Evolutionary conservation across 1,284 basidiomycete species (phyloP).

Genomic region (Xerocomus cyaneibrunnescens): DNA sequence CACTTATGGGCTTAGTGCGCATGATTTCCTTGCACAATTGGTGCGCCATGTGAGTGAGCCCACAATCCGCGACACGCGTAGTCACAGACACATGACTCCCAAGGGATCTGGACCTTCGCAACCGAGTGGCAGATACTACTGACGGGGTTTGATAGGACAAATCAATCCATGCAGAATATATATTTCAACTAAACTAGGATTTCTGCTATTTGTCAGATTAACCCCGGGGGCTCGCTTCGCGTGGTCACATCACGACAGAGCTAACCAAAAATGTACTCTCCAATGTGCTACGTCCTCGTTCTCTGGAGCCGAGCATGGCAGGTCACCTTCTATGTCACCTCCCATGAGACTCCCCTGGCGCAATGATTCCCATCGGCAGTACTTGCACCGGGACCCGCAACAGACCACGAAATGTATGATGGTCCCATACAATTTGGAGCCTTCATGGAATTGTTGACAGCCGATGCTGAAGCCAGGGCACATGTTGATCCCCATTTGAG

Average conservation of each 20-base stretch:
- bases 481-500: slow-evolving; percentile 6
- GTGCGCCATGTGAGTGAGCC: slow-evolving; percentile 3
- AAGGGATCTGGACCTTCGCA: neutral
- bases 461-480: neutral
- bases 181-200: no score
- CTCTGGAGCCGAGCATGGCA: neutral
- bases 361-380: slow-evolving; percentile 7
- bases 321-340: slow-evolving; percentile 2
- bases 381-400: neutral
- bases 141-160: neutral
- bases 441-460: slow-evolving; percentile 1
- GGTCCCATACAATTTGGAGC: neutral
- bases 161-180: no score
- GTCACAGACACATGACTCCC: no score
- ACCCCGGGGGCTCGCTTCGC: slow-evolving; percentile 5
- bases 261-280: neutral
- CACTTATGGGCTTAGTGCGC: slow-evolving; percentile 2
- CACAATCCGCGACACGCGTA: no score
- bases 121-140: slow-evolving; percentile 1
- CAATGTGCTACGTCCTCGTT: neutral
- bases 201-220: neutral
- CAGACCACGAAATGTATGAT: neutral
- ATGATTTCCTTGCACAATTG: slow-evolving; percentile 3
- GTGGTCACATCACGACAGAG: slow-evolving; percentile 1
- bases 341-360: slow-evolving; percentile 2